A percentile compares a stretch with the other conserved stretches of the same genome.
phyloP scores from a whole-genome alignment of 257 asterid genomes.

The Solanum clarkiae region DNA sequence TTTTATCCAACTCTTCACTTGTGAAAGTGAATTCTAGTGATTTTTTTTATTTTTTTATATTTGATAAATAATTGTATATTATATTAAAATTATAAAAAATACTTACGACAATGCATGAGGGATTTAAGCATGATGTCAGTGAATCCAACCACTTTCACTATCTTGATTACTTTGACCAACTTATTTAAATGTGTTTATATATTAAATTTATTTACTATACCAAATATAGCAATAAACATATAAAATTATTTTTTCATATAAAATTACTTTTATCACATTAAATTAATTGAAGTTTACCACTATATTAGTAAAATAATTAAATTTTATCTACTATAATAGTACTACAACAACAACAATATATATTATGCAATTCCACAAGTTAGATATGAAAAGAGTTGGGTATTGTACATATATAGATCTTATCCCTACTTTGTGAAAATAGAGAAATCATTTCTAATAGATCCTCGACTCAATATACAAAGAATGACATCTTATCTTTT shows the following conservation, averaged over 20 bases:
- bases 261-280: background rate
- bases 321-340: background rate
- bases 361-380: no score
- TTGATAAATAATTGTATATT: background rate
- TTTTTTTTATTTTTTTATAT: background rate
- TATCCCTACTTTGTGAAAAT: background rate
- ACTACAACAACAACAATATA: background rate
- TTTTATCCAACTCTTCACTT: background rate
- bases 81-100: background rate
- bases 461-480: background rate
- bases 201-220: background rate
- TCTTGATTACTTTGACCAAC: background rate
- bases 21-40: background rate
- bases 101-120: background rate
- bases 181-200: no score
- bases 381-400: no score
- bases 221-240: background rate
- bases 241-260: background rate
- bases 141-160: background rate
- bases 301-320: background rate
- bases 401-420: no score
- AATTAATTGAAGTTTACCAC: background rate
- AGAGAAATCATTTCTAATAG: background rate
- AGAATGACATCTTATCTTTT: no score
- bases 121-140: background rate